A percentile compares a stretch with the other conserved stretches of the same genome.
Conservation (phyloP, 2,329 filamentous ascomycete species). For the Colletotrichum plurivorum region DNA sequence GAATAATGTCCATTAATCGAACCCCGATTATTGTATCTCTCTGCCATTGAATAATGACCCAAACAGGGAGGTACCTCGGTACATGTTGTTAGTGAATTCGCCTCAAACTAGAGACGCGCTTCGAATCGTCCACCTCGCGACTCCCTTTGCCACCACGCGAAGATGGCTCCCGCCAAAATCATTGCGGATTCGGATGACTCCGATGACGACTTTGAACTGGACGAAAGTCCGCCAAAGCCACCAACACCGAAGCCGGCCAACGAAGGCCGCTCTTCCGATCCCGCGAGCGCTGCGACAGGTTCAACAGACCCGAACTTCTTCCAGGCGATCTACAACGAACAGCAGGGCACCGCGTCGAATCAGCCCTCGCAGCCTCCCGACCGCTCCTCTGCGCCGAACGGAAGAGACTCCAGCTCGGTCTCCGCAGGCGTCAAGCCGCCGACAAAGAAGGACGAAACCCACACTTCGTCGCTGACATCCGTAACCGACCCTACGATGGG, state of each 20-base stretch:
- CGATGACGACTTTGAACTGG: slow-evolving; percentile 30
- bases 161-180: slow-evolving; percentile 36
- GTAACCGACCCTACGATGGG: slow-evolving; percentile 47
- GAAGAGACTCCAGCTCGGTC: not conserved
- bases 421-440: not conserved
- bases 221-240: slow-evolving; percentile 29
- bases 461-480: slow-evolving; percentile 43
- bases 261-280: slow-evolving; percentile 44
- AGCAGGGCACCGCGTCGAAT: slow-evolving; percentile 50
- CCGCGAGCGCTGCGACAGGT: slow-evolving; percentile 48
- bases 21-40: too few species aligned
- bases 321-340: slow-evolving; percentile 62
- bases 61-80: not conserved
- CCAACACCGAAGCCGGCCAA: slow-evolving; percentile 13
- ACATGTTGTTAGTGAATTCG: slow-evolving; percentile 6
- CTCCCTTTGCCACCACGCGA: slow-evolving; percentile 22
- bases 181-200: slow-evolving; percentile 43
- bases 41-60: too few species aligned
- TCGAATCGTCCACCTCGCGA: slow-evolving; percentile 1
- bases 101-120: slow-evolving; percentile 10
- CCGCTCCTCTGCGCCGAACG: not conserved
- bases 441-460: slow-evolving; percentile 10
- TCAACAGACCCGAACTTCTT: slow-evolving; percentile 66
- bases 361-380: not conserved
- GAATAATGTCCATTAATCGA: slow-evolving; percentile 1